A percentile compares a stretch with the other conserved stretches of the same genome.
phyloP scores from a whole-genome alignment of 306 rosid species.

The Sphenostylis stenocarpa region DNA sequence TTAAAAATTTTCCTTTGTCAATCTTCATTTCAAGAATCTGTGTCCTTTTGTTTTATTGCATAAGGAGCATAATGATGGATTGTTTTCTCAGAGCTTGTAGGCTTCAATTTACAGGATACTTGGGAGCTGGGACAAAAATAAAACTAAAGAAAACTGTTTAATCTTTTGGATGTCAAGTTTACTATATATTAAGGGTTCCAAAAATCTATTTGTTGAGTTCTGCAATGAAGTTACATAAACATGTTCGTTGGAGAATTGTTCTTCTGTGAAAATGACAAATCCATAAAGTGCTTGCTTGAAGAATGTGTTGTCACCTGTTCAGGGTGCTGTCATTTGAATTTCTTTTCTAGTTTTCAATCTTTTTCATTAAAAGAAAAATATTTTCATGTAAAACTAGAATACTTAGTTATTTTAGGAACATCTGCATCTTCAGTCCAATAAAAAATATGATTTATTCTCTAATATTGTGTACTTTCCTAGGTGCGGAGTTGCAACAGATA shows the following conservation, averaged over 20 bases:
- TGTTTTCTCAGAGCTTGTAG: conserved; percentile 5
- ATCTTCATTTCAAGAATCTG: conserved; percentile 20
- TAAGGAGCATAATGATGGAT: conserved; percentile 15
- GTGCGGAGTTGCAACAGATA: conserved; percentile 64
- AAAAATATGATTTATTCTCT: conserved; percentile 10
- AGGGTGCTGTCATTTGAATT: conserved; percentile 12
- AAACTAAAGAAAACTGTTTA: conserved; percentile 12
- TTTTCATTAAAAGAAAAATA: background rate
- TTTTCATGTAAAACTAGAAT: conserved; percentile 1
- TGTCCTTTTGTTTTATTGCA: conserved; percentile 21
- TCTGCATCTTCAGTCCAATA: conserved; percentile 1
- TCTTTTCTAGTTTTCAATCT: background rate
- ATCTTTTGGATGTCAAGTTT: background rate
- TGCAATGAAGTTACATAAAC: background rate
- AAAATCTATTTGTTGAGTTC: conserved; percentile 18
- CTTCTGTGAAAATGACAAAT: conserved; percentile 6
- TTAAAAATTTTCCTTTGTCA: conserved; percentile 2
- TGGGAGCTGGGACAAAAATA: conserved; percentile 3
- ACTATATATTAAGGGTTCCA: conserved; percentile 22
- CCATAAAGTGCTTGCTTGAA: conserved; percentile 29
- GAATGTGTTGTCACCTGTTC: background rate
- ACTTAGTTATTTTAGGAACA: background rate
- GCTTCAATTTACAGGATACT: conserved; percentile 7
- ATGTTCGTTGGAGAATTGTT: conserved; percentile 17
- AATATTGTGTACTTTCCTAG: conserved; percentile 42